phyloP scores from a whole-genome alignment of 2,329 filamentous ascomycete genomes.

The Calonectria hawksworthii region DNA sequence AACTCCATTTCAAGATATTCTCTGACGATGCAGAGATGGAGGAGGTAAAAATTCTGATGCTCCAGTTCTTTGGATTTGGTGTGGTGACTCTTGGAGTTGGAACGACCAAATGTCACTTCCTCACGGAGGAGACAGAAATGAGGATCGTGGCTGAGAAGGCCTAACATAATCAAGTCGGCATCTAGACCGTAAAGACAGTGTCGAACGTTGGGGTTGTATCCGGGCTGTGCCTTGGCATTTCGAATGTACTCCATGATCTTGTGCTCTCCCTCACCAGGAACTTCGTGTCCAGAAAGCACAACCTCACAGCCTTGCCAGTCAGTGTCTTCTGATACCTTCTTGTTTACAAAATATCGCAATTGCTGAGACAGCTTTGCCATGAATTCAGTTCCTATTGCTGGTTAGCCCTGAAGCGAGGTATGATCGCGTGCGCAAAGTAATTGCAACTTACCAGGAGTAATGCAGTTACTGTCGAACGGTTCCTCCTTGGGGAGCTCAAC shows the following conservation, averaged over 20 bases:
- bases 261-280: constrained; percentile 97
- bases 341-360: constrained; percentile 98
- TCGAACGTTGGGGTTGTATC: constrained; percentile 92
- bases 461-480: constrained; percentile 98
- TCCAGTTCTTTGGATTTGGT: constrained; percentile 96
- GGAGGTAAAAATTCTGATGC: constrained; percentile 97
- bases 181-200: constrained; percentile 98
- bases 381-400: constrained; percentile 79
- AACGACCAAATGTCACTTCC: constrained; percentile 96
- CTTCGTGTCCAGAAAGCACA: constrained; percentile 96
- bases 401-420: constrained; percentile 26
- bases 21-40: constrained; percentile 97
- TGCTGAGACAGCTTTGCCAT: constrained; percentile 97
- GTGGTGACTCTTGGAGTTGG: constrained; percentile 81
- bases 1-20: constrained; percentile 98
- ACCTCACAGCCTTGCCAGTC: constrained; percentile 99
- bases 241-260: constrained; percentile 99
- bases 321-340: constrained; percentile 96
- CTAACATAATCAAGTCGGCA: constrained; percentile 98
- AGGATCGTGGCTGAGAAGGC: constrained; percentile 95
- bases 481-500: constrained; percentile 95
- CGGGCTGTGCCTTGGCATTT: constrained; percentile 93
- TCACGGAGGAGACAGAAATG: constrained; percentile 98
- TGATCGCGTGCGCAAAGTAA: too few relatives aligned
- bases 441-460: constrained; percentile 79